Evolutionary conservation across 495 filamentous ascomycete genomes (phyloP).

Genomic region (Cercophora newfieldiana): DNA sequence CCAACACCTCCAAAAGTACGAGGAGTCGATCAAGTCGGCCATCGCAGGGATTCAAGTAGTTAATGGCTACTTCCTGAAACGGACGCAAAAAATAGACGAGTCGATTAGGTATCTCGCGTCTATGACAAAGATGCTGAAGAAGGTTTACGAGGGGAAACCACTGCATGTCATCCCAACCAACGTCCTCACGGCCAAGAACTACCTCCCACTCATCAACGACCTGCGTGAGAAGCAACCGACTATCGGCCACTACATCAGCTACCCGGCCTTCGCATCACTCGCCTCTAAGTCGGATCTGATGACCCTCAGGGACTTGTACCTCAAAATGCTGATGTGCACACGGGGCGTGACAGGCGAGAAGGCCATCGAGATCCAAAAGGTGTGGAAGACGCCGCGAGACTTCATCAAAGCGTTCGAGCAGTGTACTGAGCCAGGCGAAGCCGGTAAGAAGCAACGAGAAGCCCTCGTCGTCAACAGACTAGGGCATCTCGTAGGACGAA

Average conservation of each 20-base stretch:
- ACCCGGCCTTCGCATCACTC: slow-evolving; percentile 68
- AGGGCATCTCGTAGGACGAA: slow-evolving; percentile 60
- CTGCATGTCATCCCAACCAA: slow-evolving; percentile 63
- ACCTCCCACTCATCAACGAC: slow-evolving; percentile 63
- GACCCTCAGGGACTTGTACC: slow-evolving; percentile 70
- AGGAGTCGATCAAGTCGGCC: slow-evolving; percentile 68
- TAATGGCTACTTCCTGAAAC: slow-evolving; percentile 80
- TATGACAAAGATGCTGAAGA: slow-evolving; percentile 70
- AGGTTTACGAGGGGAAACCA: slow-evolving; percentile 59
- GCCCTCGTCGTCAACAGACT: slow-evolving; percentile 56
- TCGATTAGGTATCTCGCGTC: slow-evolving; percentile 75
- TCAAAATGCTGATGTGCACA: slow-evolving; percentile 89
- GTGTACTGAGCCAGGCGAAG: slow-evolving; percentile 42
- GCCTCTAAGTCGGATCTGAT: slow-evolving; percentile 73
- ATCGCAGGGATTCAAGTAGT: slow-evolving; percentile 81
- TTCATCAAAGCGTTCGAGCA: slow-evolving; percentile 67
- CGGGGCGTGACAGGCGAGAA: slow-evolving; percentile 78
- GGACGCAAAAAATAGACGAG: slow-evolving; percentile 74
- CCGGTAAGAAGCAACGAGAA: slow-evolving; percentile 49
- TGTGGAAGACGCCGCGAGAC: slow-evolving; percentile 70
- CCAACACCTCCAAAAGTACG: slow-evolving; percentile 52
- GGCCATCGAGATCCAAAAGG: slow-evolving; percentile 74
- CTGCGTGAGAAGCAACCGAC: slow-evolving; percentile 49
- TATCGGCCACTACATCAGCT: slow-evolving; percentile 64
- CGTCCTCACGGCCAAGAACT: slow-evolving; percentile 67